Evolutionary conservation across 2,329 filamentous ascomycete genomes (phyloP).

Genomic region (Fusarium virguliforme): DNA sequence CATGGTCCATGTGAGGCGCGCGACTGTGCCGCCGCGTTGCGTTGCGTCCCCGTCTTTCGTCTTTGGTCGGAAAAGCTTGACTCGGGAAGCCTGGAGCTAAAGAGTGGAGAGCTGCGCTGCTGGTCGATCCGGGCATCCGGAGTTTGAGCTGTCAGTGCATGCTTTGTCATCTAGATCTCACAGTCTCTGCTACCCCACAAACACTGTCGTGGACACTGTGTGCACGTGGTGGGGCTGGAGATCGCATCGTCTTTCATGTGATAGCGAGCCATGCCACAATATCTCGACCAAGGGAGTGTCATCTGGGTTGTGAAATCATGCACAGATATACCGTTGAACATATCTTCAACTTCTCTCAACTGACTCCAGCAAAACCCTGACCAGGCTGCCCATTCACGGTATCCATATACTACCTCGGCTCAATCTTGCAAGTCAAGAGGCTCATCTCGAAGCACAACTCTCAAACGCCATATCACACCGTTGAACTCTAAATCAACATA

Average conservation of each 20-base stretch:
- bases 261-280: constrained; percentile 4
- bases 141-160: constrained; percentile 17
- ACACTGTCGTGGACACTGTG: neutral
- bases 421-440: constrained; percentile 29
- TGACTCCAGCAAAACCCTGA: neutral
- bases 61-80: constrained; percentile 48
- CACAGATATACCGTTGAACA: neutral
- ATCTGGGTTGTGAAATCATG: no score
- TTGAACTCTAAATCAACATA: constrained; percentile 36
- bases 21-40: constrained; percentile 22
- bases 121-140: constrained; percentile 50
- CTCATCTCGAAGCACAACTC: constrained; percentile 25
- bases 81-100: constrained; percentile 29
- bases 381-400: neutral
- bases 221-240: neutral
- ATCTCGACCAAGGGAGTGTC: neutral
- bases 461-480: constrained; percentile 11
- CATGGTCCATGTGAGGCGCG: constrained; percentile 55
- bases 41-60: constrained; percentile 36
- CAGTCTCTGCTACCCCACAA: constrained; percentile 23
- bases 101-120: constrained; percentile 51
- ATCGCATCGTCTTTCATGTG: constrained; percentile 27
- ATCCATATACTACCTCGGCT: constrained; percentile 28
- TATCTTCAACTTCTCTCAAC: neutral
- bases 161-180: constrained; percentile 40